phyloP scores from a whole-genome alignment of 805 yeast genomes.

The Cyberlindnera samutprakarnensis region DNA sequence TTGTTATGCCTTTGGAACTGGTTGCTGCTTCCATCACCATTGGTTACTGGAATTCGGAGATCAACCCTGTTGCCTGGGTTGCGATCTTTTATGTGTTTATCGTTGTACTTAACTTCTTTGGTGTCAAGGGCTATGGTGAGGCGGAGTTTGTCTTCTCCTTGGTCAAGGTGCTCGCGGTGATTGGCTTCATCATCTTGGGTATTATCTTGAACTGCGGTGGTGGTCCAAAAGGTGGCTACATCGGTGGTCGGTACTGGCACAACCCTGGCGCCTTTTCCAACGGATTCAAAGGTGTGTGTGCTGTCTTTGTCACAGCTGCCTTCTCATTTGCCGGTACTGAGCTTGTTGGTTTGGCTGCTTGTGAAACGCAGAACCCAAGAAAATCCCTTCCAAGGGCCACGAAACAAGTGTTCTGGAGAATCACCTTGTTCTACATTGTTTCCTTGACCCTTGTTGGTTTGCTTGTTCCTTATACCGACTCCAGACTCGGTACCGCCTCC shows the following conservation, averaged over 20 bases:
- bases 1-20: slow-evolving; percentile 41
- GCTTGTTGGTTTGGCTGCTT: slow-evolving; percentile 42
- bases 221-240: slow-evolving; percentile 39
- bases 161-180: slow-evolving; percentile 59
- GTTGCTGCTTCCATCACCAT: slow-evolving; percentile 49
- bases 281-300: slow-evolving; percentile 41
- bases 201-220: slow-evolving; percentile 57
- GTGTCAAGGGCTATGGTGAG: slow-evolving; percentile 47
- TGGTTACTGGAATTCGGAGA: slow-evolving; percentile 39
- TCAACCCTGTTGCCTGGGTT: slow-evolving; percentile 41
- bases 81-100: slow-evolving; percentile 40
- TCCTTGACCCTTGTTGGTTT: slow-evolving; percentile 52
- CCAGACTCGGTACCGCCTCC: slow-evolving; percentile 40
- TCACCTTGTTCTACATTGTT: slow-evolving; percentile 59
- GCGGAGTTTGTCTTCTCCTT: slow-evolving; percentile 54
- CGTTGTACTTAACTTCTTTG: slow-evolving; percentile 40
- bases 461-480: slow-evolving; percentile 60
- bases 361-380: slow-evolving; percentile 40
- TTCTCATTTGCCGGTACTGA: slow-evolving; percentile 71
- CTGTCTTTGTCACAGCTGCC: slow-evolving; percentile 58
- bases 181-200: slow-evolving; percentile 52
- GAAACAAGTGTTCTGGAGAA: slow-evolving; percentile 65
- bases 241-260: slow-evolving; percentile 38
- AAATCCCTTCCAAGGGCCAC: slow-evolving; percentile 39
- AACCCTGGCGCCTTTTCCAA: slow-evolving; percentile 60